These are phyloP conservation scores for Petunia secreta DNA, from an alignment of 257 asterid genomes.

Conservation along the genomic window DNA sequence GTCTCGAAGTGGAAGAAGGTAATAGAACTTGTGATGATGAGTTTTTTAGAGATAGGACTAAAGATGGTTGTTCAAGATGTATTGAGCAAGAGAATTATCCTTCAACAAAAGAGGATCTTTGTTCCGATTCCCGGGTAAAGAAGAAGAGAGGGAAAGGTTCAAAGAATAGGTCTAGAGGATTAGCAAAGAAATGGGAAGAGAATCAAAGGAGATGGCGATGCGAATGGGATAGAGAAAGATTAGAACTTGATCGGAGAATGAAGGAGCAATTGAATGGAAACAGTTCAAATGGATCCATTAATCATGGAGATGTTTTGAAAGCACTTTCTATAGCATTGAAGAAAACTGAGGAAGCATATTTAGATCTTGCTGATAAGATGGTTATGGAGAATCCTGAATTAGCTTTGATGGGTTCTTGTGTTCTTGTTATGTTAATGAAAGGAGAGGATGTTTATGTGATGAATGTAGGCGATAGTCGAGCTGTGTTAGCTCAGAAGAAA, in stretches of 20 bases:
- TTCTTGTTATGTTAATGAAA: conserved; percentile 92
- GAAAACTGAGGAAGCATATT: conserved; percentile 81
- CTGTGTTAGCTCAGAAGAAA: conserved; percentile 71
- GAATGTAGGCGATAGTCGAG: conserved; percentile 98
- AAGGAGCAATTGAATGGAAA: conserved; percentile 58
- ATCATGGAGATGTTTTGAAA: conserved; percentile 73
- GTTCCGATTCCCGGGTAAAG: conserved; percentile 40
- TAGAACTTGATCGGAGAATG: conserved; percentile 83
- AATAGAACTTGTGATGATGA: conserved; percentile 33
- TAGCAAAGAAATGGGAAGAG: conserved; percentile 81
- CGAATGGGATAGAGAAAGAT: conserved; percentile 88
- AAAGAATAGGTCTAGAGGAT: conserved; percentile 54
- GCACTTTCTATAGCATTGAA: conserved; percentile 75
- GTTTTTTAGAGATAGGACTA: conserved; percentile 50
- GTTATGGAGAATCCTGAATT: conserved; percentile 87
- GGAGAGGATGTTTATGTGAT: conserved; percentile 89
- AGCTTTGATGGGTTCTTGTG: conserved; percentile 97
- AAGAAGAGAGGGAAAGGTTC: conserved; percentile 48
- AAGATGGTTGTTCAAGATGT: conserved; percentile 66
- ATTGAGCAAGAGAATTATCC: conserved; percentile 69
- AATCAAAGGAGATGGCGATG: conserved; percentile 89
- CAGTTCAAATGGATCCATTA: conserved; percentile 46
- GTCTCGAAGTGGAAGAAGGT: conserved; percentile 26
- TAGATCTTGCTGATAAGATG: conserved; percentile 82
- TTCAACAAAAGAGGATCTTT: conserved; percentile 33